phyloP scores from a whole-genome alignment of 2,329 filamentous ascomycete species.

The Teratosphaeria pseudoeucalypti region DNA sequence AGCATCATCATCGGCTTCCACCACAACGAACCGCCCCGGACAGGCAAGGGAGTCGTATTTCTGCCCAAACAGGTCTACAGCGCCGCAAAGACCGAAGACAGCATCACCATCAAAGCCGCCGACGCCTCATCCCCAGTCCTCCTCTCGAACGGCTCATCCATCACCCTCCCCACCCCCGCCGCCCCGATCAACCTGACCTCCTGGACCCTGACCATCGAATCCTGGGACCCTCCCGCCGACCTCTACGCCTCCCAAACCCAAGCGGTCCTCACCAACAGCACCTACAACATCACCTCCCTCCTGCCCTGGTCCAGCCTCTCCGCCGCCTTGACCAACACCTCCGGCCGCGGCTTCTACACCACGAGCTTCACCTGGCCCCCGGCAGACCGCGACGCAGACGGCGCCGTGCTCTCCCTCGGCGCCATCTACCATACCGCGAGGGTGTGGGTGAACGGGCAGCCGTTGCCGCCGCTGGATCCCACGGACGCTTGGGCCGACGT shows the following conservation, averaged over 20 bases:
- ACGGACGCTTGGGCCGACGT: slow-evolving; percentile 18
- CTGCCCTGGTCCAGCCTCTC: slow-evolving; percentile 28
- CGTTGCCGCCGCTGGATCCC: slow-evolving; percentile 23
- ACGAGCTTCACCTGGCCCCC: slow-evolving; percentile 22
- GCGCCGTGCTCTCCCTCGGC: slow-evolving; percentile 21
- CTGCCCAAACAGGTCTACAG: not conserved
- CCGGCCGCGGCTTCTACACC: slow-evolving; percentile 27
- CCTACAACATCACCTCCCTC: slow-evolving; percentile 21
- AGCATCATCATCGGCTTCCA: not conserved
- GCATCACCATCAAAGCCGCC: not conserved
- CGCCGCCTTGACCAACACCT: slow-evolving; percentile 19
- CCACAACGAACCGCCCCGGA: not conserved
- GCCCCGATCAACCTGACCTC: slow-evolving; percentile 19
- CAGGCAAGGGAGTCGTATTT: not conserved
- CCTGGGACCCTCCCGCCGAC: slow-evolving; percentile 30
- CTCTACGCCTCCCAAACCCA: slow-evolving; percentile 11
- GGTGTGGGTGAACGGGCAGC: slow-evolving; percentile 21
- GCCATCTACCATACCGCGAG: slow-evolving; percentile 21
- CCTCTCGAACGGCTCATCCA: slow-evolving; percentile 7
- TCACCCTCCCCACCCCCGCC: slow-evolving; percentile 7
- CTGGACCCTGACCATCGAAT: slow-evolving; percentile 30
- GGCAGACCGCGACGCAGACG: slow-evolving; percentile 5
- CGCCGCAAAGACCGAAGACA: not conserved
- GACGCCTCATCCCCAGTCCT: not conserved
- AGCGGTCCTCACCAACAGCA: slow-evolving; percentile 21